Conservation (phyloP, 2,329 filamentous ascomycete species). For the Microdochium nivale region DNA sequence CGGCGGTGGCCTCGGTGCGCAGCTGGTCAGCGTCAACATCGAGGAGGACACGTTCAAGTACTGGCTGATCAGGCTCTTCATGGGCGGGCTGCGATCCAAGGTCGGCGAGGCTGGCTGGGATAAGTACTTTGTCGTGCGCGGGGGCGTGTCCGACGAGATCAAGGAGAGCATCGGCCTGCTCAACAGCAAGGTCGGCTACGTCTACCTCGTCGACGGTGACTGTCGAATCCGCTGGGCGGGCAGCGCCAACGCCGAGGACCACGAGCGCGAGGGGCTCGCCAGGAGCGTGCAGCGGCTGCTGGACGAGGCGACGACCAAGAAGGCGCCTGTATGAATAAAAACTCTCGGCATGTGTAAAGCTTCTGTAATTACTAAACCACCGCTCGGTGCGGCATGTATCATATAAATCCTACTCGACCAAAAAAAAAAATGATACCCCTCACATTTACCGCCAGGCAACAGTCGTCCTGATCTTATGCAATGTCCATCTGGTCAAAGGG, state of each 20-base stretch:
- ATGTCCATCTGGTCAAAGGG: too few relatives aligned
- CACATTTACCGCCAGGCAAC: too few relatives aligned
- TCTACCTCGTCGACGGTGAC: slow-evolving; percentile 79
- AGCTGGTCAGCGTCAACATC: slow-evolving; percentile 80
- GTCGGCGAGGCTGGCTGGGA: slow-evolving; percentile 45
- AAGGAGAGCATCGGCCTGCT: slow-evolving; percentile 59
- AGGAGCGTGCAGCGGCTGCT: slow-evolving; percentile 56
- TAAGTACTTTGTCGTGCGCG: slow-evolving; percentile 53
- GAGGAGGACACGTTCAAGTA: slow-evolving; percentile 71
- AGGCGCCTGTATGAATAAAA: neutral
- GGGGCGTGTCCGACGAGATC: slow-evolving; percentile 51
- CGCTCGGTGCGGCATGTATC: too few relatives aligned
- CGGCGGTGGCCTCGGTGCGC: slow-evolving; percentile 39
- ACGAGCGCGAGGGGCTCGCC: slow-evolving; percentile 59
- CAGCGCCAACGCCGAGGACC: slow-evolving; percentile 58
- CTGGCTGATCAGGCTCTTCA: slow-evolving; percentile 48
- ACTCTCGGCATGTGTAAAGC: too few relatives aligned
- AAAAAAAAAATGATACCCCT: too few relatives aligned
- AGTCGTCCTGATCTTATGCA: too few relatives aligned
- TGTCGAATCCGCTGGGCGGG: slow-evolving; percentile 94
- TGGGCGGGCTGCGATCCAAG: slow-evolving; percentile 39
- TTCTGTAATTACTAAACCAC: neutral
- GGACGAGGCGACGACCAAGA: slow-evolving; percentile 34
- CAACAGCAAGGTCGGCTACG: slow-evolving; percentile 89
- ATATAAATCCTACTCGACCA: too few relatives aligned